Base-by-base conservation (phyloP, 371 early-diverging fungal genomes). In the Cokeromyces recurvatus region DNA sequence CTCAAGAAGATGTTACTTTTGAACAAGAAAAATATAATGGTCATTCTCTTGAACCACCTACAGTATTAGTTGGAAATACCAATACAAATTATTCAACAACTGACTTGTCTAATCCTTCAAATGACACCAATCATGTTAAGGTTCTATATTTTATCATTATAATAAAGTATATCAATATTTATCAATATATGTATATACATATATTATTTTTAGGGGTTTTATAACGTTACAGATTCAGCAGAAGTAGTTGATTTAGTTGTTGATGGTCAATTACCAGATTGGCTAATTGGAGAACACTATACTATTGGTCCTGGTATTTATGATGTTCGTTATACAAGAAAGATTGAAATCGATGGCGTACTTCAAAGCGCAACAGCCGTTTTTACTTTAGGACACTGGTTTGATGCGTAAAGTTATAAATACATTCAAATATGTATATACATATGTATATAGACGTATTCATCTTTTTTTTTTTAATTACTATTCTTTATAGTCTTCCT, bases 321-420 rank as follows among this genome's bases (percentile, higher is more conserved):
- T 35, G 84, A 82, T 38, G 58, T 83, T 32, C 71, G 66, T 27
- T 85, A 82, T 36, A 74, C 77, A 17, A 72, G 84, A 27, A 84
- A 80, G 64, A 66, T 80, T 17, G 70, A 70, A 22, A 59, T 81
- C 23, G 68, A 85, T 25, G 77, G 82, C 8, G 68, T 82, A 34
- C 60, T 77, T 10, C 78, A 82, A 59, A 77, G 77, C 43, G 81
- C 77, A 14, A 82, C 86, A 17, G 55, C 69, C 20, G 67, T 66
- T 3, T 88, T 81, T 46, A 68, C 73, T 2, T 82, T 84, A 49
- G 86, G 83, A 4, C 85, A 86, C 51, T 79, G 84, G 74, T 80
- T 86, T 67, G 88, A 88, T 57, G 77, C 68, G 79, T 82, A 68
- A 32, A 4, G 17, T 41, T n/a, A 32, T 34, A 14, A n/a, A 36